Percentiles rank a stretch among this genome's conserved stretches.
These are phyloP conservation scores for Pontederia crassipes DNA, from an alignment of 176 grass and related monocot genomes.

Conservation along the genomic window DNA sequence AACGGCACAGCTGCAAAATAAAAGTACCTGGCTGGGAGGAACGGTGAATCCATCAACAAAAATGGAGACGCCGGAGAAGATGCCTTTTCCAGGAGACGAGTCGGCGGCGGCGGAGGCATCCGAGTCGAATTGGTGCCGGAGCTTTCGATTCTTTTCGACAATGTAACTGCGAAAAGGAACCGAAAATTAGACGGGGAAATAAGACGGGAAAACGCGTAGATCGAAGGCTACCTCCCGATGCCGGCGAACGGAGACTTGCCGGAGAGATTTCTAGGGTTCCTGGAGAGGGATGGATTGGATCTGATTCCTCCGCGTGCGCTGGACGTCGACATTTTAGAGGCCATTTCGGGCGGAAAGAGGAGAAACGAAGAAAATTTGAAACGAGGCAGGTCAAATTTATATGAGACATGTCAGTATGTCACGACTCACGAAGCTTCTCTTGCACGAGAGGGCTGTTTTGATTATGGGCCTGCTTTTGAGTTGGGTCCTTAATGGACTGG, in stretches of 20 bases:
- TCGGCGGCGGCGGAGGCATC: constrained; percentile 21
- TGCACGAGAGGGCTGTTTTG: no score
- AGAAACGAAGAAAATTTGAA: no score
- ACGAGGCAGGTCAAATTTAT: no score
- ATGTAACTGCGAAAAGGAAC: constrained; percentile 24
- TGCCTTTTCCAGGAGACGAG: constrained; percentile 15
- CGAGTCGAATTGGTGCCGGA: constrained; percentile 34
- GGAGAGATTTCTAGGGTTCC: constrained; percentile 11
- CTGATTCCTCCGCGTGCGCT: constrained; percentile 14
- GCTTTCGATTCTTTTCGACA: constrained; percentile 34
- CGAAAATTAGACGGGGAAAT: not conserved
- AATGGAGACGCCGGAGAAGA: constrained; percentile 31
- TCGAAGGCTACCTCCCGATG: constrained; percentile 22
- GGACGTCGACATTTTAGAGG: not conserved
- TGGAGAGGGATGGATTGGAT: constrained; percentile 8
- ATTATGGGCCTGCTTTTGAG: no score
- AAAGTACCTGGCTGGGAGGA: constrained; percentile 26
- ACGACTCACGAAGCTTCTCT: no score
- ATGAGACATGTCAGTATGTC: no score
- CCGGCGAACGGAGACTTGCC: constrained; percentile 24
- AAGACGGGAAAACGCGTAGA: not conserved
- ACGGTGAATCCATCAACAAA: constrained; percentile 41
- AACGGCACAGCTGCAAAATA: not conserved
- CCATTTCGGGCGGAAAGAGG: not conserved
- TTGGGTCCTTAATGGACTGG: no score